Percentiles rank a stretch among this genome's conserved stretches.
Conservation (phyloP, 805 yeast genomes). For the Saturnispora mendoncae region DNA sequence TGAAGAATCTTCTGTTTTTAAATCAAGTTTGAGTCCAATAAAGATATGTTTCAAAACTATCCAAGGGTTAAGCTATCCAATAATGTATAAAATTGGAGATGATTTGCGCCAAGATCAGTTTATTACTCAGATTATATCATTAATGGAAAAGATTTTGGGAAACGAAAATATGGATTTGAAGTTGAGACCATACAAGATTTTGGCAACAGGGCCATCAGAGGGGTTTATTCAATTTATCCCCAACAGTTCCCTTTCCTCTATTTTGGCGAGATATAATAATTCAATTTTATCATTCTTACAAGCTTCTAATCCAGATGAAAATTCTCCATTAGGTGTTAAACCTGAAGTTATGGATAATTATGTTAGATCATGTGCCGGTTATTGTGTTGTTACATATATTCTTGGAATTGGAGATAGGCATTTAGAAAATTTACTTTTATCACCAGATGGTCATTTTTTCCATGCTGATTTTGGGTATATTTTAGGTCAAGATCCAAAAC, state of each 20-base stretch:
- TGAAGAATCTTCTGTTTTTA: slow-evolving; percentile 77
- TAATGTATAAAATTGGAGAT: slow-evolving; percentile 94
- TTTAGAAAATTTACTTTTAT: slow-evolving; percentile 73
- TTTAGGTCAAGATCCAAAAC: slow-evolving; percentile 94
- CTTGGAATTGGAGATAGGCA: slow-evolving; percentile 98
- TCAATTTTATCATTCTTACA: slow-evolving; percentile 61
- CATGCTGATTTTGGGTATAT: slow-evolving; percentile 98
- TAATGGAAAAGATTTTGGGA: slow-evolving; percentile 82
- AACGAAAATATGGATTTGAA: slow-evolving; percentile 86
- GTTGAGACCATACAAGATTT: slow-evolving; percentile 78
- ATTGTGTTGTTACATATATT: slow-evolving; percentile 90
- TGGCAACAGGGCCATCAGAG: slow-evolving; percentile 85
- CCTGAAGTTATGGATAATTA: slow-evolving; percentile 83
- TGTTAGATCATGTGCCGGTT: slow-evolving; percentile 93
- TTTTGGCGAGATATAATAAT: slow-evolving; percentile 64
- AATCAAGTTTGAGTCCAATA: slow-evolving; percentile 82
- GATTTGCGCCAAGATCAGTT: slow-evolving; percentile 94
- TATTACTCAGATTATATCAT: slow-evolving; percentile 83
- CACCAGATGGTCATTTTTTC: slow-evolving; percentile 81
- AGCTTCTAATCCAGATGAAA: slow-evolving; percentile 51
- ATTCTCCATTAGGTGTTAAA: slow-evolving; percentile 39
- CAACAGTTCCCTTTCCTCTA: slow-evolving; percentile 78
- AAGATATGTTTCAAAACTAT: slow-evolving; percentile 59
- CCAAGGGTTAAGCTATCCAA: slow-evolving; percentile 47
- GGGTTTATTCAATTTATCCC: slow-evolving; percentile 95